These are phyloP conservation scores for Euphorbia tirucalli DNA, from an alignment of 345 rosid genomes.

Conservation along the genomic window DNA sequence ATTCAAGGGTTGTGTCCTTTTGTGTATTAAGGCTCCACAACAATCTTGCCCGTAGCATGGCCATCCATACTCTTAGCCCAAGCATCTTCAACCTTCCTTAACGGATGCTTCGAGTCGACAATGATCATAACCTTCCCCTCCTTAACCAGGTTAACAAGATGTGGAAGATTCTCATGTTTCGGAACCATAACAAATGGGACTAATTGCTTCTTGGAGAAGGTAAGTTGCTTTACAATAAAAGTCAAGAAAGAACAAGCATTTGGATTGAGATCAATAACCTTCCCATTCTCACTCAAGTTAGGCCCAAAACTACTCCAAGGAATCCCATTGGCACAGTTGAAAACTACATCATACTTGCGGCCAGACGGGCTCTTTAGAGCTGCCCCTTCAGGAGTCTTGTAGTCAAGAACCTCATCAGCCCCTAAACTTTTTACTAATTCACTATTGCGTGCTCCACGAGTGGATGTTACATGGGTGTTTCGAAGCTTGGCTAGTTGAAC, in stretches of 20 bases:
- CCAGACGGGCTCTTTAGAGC: constrained; percentile 71
- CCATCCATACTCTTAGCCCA: constrained; percentile 53
- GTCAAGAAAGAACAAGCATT: constrained; percentile 42
- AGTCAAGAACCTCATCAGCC: background rate
- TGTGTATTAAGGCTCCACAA: constrained; percentile 58
- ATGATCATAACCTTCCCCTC: constrained; percentile 64
- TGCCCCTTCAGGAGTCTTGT: background rate
- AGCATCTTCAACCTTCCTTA: constrained; percentile 31
- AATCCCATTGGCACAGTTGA: constrained; percentile 60
- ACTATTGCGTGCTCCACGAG: background rate
- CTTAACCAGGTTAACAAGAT: constrained; percentile 47
- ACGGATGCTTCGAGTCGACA: constrained; percentile 51
- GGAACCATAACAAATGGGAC: constrained; percentile 44
- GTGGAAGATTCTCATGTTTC: constrained; percentile 49
- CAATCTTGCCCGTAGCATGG: constrained; percentile 77
- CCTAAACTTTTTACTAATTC: background rate
- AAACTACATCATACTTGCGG: constrained; percentile 62
- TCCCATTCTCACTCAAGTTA: constrained; percentile 53
- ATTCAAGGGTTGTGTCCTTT: no score
- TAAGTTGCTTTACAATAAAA: constrained; percentile 46
- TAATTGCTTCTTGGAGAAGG: constrained; percentile 64
- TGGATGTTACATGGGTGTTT: background rate
- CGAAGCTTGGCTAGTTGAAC: background rate
- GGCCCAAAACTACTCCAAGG: constrained; percentile 72
- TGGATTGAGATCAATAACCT: constrained; percentile 60